Base-by-base conservation (phyloP, 805 yeast species). In the Kodamaea kaohsiungensis region DNA sequence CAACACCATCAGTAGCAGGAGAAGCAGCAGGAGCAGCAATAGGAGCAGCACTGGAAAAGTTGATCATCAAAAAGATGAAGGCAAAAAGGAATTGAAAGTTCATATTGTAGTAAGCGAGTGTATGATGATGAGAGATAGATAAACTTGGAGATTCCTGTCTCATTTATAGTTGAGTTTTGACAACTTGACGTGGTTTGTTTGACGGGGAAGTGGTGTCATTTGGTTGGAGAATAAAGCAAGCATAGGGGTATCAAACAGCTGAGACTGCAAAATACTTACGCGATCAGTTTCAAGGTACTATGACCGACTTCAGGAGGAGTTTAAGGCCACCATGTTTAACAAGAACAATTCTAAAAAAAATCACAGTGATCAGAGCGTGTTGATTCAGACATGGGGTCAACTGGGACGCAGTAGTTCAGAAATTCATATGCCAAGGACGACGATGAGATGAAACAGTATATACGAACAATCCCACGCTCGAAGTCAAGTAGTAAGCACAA, bases 41-140 rank as follows among this genome's bases (percentile, higher is more conserved):
- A 40, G 45, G 45, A 40, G 19, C 25, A 40, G 45, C 45, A 19
- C 13, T 7, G 22, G 25, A 17, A 17, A 40, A 17, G 45, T 40
- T 40, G 45, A 40, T n/a, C 45, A 40, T 16, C 45, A 40, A 40
- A 22, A 40, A 40, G 45, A 40, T 17, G 25, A 40, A 40, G 3
- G 25, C 19, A 17, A 17, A 40, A 16, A 40, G 45, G 45, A 40
- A 40, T 40, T 40, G 45, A 40, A 40, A 40, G 45, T 40, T 40
- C 45, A 40, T 40, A 10, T 30, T 9, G 35, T 30, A 12, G 35
- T 40, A 40, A 17, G 25, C 45, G 45, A 40, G 45, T 16, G 45
- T 38, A 13, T 38, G 42, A 12, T 40, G 25, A 40, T 40, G 25
- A 40, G 45, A 40, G 25, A 40, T 8, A 38, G 42, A 7, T 30